A percentile compares a stretch with the other conserved stretches of the same genome.
phyloP scores from a whole-genome alignment of 208 protist species.

The Strigomonas culicis region DNA sequence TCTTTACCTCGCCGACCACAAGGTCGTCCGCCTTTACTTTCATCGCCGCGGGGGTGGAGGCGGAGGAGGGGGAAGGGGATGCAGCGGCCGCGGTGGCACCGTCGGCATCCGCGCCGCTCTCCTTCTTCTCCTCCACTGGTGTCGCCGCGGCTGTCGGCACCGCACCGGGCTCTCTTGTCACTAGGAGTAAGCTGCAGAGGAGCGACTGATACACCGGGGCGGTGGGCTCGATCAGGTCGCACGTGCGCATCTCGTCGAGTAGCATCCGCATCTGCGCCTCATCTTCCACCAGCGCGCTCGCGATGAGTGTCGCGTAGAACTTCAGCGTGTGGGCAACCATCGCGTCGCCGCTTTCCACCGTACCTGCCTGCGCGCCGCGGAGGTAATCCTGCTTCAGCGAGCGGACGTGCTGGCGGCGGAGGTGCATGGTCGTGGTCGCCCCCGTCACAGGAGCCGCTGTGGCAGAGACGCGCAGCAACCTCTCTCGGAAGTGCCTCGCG shows the following conservation, averaged over 20 bases:
- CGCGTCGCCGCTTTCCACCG: too few relatives aligned
- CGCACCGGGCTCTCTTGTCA: not conserved
- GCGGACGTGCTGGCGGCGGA: not conserved
- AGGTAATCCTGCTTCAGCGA: conserved; percentile 1
- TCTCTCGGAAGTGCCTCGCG: not conserved
- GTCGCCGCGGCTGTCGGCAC: too few relatives aligned
- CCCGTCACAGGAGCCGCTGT: not conserved
- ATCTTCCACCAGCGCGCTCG: conserved; percentile 24
- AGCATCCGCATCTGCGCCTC: conserved; percentile 40
- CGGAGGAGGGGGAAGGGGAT: not conserved
- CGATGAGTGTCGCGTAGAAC: conserved; percentile 56
- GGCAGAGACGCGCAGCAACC: not conserved
- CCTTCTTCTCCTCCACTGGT: too few relatives aligned
- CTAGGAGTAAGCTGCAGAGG: conserved; percentile 24
- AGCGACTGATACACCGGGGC: conserved; percentile 41
- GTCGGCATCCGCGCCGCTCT: too few relatives aligned
- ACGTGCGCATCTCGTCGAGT: conserved; percentile 40
- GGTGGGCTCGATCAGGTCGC: conserved; percentile 50
- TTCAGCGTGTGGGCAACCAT: conserved; percentile 7
- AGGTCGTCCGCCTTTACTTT: not conserved
- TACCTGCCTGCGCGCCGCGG: not conserved
- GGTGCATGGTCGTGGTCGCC: not conserved
- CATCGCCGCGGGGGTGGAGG: not conserved
- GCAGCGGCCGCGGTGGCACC: too few relatives aligned
- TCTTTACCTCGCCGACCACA: conserved; percentile 22